Evolutionary conservation across 2,329 filamentous ascomycete species (phyloP).

Genomic region (Exophiala xenobiotica): DNA sequence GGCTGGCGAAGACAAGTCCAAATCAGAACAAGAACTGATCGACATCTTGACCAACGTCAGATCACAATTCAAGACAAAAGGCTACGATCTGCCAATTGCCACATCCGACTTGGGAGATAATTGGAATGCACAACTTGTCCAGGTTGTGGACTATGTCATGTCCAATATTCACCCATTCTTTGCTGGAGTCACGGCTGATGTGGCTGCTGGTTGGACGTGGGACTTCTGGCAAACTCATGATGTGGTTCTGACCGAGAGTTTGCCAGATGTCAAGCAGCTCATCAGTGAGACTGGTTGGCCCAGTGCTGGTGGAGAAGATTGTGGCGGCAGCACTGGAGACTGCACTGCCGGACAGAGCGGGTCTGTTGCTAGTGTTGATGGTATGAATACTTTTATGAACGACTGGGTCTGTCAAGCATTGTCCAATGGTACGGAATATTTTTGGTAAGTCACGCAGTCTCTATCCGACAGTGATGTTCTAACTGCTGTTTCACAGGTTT

Average conservation of each 20-base stretch:
- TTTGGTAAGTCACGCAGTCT: conserved; percentile 65
- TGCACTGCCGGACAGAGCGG: conserved; percentile 61
- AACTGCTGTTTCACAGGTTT: conserved; percentile 58
- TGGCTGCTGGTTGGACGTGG: conserved; percentile 77
- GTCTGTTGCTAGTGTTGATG: conserved; percentile 72
- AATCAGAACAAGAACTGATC: conserved; percentile 64
- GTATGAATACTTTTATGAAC: conserved; percentile 83
- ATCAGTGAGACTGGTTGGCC: conserved; percentile 95
- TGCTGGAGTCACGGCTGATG: conserved; percentile 66
- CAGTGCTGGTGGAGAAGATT: conserved; percentile 74
- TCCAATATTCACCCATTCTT: conserved; percentile 98
- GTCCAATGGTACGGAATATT: conserved; percentile 83
- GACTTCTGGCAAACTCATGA: conserved; percentile 76
- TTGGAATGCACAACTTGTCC: conserved; percentile 71
- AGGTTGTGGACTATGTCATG: conserved; percentile 83
- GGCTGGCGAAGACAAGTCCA: conserved; percentile 52
- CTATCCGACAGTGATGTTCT: conserved; percentile 12
- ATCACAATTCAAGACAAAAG: conserved; percentile 66
- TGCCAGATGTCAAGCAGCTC: conserved; percentile 64
- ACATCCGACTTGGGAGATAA: conserved; percentile 88
- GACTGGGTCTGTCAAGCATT: conserved; percentile 81
- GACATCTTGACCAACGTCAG: conserved; percentile 66
- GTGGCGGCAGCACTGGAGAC: conserved; percentile 54
- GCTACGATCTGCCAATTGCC: conserved; percentile 72
- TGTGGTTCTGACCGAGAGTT: conserved; percentile 60